Percentiles rank a stretch among this genome's conserved stretches.
Conservation (phyloP, 2,329 filamentous ascomycete genomes). For the Apiospora sp. region DNA sequence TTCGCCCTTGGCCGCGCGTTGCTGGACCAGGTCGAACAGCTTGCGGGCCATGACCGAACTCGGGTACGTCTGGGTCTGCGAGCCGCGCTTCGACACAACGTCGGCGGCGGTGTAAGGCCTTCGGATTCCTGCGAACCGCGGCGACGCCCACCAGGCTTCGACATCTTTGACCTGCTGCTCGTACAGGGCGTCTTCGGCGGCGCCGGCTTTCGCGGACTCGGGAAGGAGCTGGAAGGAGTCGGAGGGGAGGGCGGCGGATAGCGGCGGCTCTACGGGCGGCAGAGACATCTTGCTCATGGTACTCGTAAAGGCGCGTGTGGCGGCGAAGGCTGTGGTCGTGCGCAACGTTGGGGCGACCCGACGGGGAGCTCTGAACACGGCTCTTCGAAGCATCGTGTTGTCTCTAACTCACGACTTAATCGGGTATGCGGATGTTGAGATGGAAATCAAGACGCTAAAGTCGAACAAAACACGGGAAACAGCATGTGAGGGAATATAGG, state of each 20-base stretch:
- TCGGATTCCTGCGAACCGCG: constrained; percentile 88
- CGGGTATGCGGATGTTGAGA: background rate
- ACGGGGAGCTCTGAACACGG: constrained; percentile 33
- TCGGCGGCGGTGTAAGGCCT: constrained; percentile 90
- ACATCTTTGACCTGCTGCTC: constrained; percentile 85
- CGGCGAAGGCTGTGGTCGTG: constrained; percentile 21
- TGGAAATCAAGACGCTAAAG: background rate
- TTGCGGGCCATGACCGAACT: constrained; percentile 96
- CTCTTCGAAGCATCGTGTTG: constrained; percentile 40
- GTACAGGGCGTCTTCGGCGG: constrained; percentile 85
- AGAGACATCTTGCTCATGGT: constrained; percentile 60
- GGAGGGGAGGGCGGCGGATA: constrained; percentile 68
- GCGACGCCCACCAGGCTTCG: constrained; percentile 87
- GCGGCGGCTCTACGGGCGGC: constrained; percentile 64
- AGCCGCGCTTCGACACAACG: constrained; percentile 91
- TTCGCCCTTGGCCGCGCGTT: constrained; percentile 78
- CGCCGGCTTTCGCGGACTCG: constrained; percentile 77
- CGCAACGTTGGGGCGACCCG: constrained; percentile 34
- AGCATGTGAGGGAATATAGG: constrained; percentile 2
- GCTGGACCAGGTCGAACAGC: constrained; percentile 86
- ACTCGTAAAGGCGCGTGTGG: constrained; percentile 44
- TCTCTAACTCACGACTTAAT: background rate
- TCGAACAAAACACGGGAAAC: background rate
- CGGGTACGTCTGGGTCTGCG: constrained; percentile 85
- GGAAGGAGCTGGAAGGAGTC: constrained; percentile 88